A percentile compares a stretch with the other conserved stretches of the same genome.
Conservation (phyloP, 177 flowering plant genomes). For the Vitis hybrid region DNA sequence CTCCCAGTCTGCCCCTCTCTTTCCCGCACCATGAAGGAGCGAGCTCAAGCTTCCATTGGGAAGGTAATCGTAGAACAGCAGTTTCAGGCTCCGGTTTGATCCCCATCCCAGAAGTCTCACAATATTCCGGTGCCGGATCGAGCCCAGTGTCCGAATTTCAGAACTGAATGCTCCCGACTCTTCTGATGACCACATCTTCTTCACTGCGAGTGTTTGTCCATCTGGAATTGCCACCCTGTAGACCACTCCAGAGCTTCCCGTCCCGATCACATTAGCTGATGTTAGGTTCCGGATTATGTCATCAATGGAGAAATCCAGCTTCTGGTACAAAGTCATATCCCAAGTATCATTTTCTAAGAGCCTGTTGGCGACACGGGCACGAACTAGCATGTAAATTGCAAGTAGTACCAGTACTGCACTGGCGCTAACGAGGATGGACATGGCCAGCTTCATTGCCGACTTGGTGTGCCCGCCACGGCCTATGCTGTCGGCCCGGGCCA, state of each 20-base stretch:
- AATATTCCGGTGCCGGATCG: constrained; percentile 76
- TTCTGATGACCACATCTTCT: constrained; percentile 85
- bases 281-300: constrained; percentile 60
- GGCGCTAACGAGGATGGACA: constrained; percentile 64
- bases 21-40: constrained; percentile 61
- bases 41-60: constrained; percentile 87
- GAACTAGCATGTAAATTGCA: constrained; percentile 54
- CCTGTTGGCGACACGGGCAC: constrained; percentile 27
- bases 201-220: constrained; percentile 76
- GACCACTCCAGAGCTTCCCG: constrained; percentile 95
- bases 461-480: constrained; percentile 21
- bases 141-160: constrained; percentile 67
- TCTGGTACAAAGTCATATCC: constrained; percentile 92
- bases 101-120: constrained; percentile 80
- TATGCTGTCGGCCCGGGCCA: constrained; percentile 28
- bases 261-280: constrained; percentile 80
- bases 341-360: constrained; percentile 43
- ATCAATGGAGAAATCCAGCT: constrained; percentile 70
- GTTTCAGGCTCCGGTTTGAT: constrained; percentile 51
- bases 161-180: constrained; percentile 74
- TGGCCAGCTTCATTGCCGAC: constrained; percentile 53
- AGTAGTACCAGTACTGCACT: constrained; percentile 70
- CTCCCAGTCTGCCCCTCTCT: constrained; percentile 79
- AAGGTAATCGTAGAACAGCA: constrained; percentile 78
- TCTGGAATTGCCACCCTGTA: constrained; percentile 64